Base-by-base conservation (phyloP, 495 filamentous ascomycete genomes). In the Penicillium verhagenii region DNA sequence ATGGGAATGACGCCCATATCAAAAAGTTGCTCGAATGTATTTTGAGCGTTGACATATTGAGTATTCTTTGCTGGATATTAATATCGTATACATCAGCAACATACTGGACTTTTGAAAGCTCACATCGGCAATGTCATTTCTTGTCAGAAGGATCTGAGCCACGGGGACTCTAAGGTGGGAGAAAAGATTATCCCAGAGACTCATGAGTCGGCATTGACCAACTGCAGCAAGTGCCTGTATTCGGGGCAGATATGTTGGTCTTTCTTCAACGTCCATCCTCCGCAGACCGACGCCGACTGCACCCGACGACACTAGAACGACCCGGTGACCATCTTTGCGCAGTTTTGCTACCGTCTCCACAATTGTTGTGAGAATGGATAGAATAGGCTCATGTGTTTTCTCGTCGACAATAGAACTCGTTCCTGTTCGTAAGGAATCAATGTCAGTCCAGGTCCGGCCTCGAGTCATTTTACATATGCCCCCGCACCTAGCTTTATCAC, bases 401-500 rank as follows among this genome's bases (percentile, higher is more conserved):
- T 98, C 94, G 70, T 97, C 89, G 47, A 97, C 94, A 59, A 98
- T 97, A 13, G 94, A 98, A 72, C 91, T 96, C 21, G 94, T 97
- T 58, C 94, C 94, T 98, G 24, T 14, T 26, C 20, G 18, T 46
- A 25, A 28, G 48, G 50, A 43, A 46, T 2, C 13, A 24, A 44
- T 40, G 53, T 61, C 14, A 59, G 68, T 55, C 11, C 35, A 19
- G 23, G 14, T 39, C 6, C 18, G 60, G 38, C 49, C 50, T 25
- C 51, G 43, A 52, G 44, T 51, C 47, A 60, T 56, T 13, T 19
- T 29, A 50, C 53, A 58, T 47, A 58, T 59, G 42, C 56, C 64
- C 63, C 66, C 85, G 76, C 79, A 96, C 92, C 92, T 58, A 97
- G 78, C 75, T 97, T 97, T 58, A 97, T 96, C 61, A 97, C 92